Evolutionary conservation across 2,329 filamentous ascomycete genomes (phyloP).

Genomic region (Sporothrix pallida): DNA sequence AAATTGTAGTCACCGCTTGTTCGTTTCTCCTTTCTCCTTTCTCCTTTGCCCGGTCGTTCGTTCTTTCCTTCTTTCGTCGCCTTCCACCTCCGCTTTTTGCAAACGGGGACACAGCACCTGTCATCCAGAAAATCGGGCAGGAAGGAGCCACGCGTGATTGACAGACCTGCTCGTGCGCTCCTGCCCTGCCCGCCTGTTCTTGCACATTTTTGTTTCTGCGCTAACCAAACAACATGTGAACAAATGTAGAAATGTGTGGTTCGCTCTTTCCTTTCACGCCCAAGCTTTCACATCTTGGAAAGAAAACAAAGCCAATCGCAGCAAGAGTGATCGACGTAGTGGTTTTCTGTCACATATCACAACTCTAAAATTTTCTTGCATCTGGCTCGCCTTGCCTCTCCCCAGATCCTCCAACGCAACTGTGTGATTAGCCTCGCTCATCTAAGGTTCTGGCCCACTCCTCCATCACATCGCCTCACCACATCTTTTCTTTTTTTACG

Average conservation of each 20-base stretch:
- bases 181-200: not conserved
- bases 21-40: not conserved
- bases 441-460: not conserved
- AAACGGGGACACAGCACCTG: conserved; percentile 19
- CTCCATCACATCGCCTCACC: not conserved
- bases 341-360: conserved; percentile 17
- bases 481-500: too few species aligned
- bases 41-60: not conserved
- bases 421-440: conserved; percentile 5
- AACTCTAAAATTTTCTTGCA: not conserved
- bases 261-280: not conserved
- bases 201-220: conserved; percentile 15
- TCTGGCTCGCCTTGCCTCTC: conserved; percentile 7
- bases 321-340: not conserved
- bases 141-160: conserved; percentile 24
- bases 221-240: not conserved
- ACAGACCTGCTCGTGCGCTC: conserved; percentile 9
- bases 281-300: not conserved
- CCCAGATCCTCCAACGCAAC: conserved; percentile 8
- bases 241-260: not conserved
- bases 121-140: conserved; percentile 22
- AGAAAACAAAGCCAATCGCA: not conserved
- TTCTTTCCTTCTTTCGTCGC: not conserved
- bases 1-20: not conserved
- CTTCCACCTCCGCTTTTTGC: conserved; percentile 20